phyloP scores from a whole-genome alignment of 1,284 basidiomycete genomes.

The Hymenochaete sp. region DNA sequence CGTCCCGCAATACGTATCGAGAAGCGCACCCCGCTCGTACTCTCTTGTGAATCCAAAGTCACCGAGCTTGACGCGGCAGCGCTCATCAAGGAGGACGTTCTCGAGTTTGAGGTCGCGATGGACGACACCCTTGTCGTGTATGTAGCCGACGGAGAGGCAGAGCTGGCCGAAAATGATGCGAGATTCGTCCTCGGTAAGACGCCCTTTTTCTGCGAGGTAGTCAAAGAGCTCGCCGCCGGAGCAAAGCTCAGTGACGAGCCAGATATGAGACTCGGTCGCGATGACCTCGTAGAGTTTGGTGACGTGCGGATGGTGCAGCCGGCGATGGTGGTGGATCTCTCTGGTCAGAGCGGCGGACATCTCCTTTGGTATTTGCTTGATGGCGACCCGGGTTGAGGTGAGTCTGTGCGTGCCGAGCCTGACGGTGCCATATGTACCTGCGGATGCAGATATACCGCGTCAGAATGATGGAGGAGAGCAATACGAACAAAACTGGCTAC shows the following conservation, averaged over 20 bases:
- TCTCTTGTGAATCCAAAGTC: slow-evolving; percentile 97
- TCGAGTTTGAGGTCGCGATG: slow-evolving; percentile 96
- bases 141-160: slow-evolving; percentile 89
- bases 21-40: slow-evolving; percentile 73
- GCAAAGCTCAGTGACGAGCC: slow-evolving; percentile 97
- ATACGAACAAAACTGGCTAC: slow-evolving; percentile 45
- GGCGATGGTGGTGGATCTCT: slow-evolving; percentile 97
- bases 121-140: slow-evolving; percentile 86
- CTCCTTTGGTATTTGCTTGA: slow-evolving; percentile 96
- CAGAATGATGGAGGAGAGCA: too few species aligned
- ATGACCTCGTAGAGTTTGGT: slow-evolving; percentile 97
- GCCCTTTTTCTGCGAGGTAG: slow-evolving; percentile 91
- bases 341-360: slow-evolving; percentile 86
- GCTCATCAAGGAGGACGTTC: slow-evolving; percentile 87
- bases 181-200: slow-evolving; percentile 76
- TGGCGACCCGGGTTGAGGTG: slow-evolving; percentile 82
- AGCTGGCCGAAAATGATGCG: slow-evolving; percentile 86
- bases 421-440: slow-evolving; percentile 90
- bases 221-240: slow-evolving; percentile 96
- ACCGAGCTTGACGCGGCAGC: slow-evolving; percentile 81
- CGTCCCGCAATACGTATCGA: slow-evolving; percentile 97
- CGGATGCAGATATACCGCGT: slow-evolving; percentile 8
- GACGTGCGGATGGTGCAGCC: slow-evolving; percentile 91
- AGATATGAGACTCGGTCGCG: slow-evolving; percentile 90
- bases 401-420: slow-evolving; percentile 88